Evolutionary conservation across 1,284 basidiomycete species (phyloP).

Genomic region (Boletellus sp.): DNA sequence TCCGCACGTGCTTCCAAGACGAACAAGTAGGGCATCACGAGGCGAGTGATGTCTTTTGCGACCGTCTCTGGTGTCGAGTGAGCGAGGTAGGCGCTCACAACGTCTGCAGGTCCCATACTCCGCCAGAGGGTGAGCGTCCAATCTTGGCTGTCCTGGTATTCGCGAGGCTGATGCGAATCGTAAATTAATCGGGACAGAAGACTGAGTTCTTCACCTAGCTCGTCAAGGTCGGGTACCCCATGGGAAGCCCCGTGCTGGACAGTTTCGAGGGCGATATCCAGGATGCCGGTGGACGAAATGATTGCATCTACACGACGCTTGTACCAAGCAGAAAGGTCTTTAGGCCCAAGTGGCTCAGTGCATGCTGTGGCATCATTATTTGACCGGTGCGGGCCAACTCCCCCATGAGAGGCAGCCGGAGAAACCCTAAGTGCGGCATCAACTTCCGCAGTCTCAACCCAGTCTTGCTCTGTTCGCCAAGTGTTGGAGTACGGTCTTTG

Average conservation of each 20-base stretch:
- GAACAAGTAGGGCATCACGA: constrained; percentile 88
- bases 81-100: constrained; percentile 73
- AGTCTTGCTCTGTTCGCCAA: constrained; percentile 55
- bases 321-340: constrained; percentile 74
- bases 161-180: constrained; percentile 54
- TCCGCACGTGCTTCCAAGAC: constrained; percentile 85
- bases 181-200: constrained; percentile 84
- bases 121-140: constrained; percentile 79
- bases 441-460: constrained; percentile 49
- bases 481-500: constrained; percentile 24
- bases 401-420: constrained; percentile 9
- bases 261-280: constrained; percentile 74
- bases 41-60: constrained; percentile 66
- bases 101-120: constrained; percentile 56
- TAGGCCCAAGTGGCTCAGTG: constrained; percentile 17
- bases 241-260: constrained; percentile 84
- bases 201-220: constrained; percentile 85
- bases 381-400: constrained; percentile 8
- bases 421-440: constrained; percentile 37
- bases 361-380: not conserved
- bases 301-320: constrained; percentile 57
- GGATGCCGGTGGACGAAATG: constrained; percentile 66
- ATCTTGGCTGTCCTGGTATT: constrained; percentile 42
- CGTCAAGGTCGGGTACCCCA: constrained; percentile 76
- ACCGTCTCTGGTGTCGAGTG: constrained; percentile 65